Conservation (phyloP, 2,329 filamentous ascomycete species). For the Aspergillus sp. region DNA sequence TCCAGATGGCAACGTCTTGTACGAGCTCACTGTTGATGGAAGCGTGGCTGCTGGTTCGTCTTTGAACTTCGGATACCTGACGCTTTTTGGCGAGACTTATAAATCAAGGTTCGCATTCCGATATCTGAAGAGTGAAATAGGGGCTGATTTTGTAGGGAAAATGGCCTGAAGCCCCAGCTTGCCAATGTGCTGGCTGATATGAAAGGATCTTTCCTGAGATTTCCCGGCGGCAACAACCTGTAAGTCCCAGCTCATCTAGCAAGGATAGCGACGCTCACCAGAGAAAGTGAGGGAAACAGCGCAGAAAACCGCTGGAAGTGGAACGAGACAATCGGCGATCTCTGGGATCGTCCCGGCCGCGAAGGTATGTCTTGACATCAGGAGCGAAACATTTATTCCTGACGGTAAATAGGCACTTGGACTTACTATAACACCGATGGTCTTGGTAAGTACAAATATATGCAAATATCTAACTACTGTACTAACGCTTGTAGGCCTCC, state of each 20-base stretch:
- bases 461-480: slow-evolving; percentile 13
- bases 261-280: slow-evolving; percentile 6
- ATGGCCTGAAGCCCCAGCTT: slow-evolving; percentile 59
- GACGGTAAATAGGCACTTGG: background rate
- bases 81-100: slow-evolving; percentile 23
- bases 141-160: slow-evolving; percentile 34
- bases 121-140: too few species aligned
- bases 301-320: slow-evolving; percentile 47
- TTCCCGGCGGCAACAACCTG: slow-evolving; percentile 67
- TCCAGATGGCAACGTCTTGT: slow-evolving; percentile 18
- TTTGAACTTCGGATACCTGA: slow-evolving; percentile 22
- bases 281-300: slow-evolving; percentile 22
- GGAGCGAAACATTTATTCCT: background rate
- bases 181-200: slow-evolving; percentile 55
- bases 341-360: slow-evolving; percentile 49
- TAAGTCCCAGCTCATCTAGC: slow-evolving; percentile 21
- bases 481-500: slow-evolving; percentile 48
- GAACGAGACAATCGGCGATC: slow-evolving; percentile 54
- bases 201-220: slow-evolving; percentile 60
- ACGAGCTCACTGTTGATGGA: slow-evolving; percentile 19
- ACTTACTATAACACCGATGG: background rate
- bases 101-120: slow-evolving; percentile 12
- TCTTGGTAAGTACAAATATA: background rate
- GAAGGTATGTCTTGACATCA: slow-evolving; percentile 37
- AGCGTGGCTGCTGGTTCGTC: slow-evolving; percentile 14